These are phyloP conservation scores for Blepharisma japonicum DNA, from an alignment of 73 alveolate species.

Conservation along the genomic window DNA sequence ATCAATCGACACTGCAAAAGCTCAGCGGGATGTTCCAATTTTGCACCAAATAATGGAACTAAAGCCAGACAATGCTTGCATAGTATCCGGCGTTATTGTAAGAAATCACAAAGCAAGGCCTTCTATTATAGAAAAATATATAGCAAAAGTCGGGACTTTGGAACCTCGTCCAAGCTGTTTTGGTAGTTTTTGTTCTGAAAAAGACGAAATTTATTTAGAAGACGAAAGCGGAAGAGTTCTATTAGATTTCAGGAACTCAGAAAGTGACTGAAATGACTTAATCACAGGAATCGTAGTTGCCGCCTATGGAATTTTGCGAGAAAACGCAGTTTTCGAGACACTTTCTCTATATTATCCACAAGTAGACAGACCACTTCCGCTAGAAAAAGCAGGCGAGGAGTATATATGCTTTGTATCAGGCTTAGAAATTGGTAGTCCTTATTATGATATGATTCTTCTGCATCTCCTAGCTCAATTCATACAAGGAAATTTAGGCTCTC, in stretches of 20 bases:
- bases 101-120: background rate
- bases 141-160: constrained; percentile 19
- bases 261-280: background rate
- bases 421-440: constrained; percentile 19
- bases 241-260: background rate
- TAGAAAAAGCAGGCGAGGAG: background rate
- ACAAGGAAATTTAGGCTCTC: background rate
- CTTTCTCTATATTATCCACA: background rate
- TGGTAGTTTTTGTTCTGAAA: background rate
- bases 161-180: background rate
- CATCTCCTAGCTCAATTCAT: background rate
- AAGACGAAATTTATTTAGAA: background rate
- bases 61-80: too few species aligned
- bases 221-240: constrained; percentile 18
- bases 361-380: background rate
- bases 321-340: constrained; percentile 1
- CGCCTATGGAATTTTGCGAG: background rate
- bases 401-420: constrained; percentile 28
- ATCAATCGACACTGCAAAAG: too few species aligned
- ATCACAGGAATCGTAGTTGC: constrained; percentile 14
- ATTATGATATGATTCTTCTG: background rate
- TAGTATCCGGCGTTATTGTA: background rate
- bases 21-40: too few species aligned
- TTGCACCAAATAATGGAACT: too few species aligned
- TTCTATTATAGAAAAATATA: constrained; percentile 8